Evolutionary conservation across 768 basidiomycete genomes (phyloP), one percentile per base, ranked within the genome.

Genomic region (Tricholoma bakamatsutake): DNA sequence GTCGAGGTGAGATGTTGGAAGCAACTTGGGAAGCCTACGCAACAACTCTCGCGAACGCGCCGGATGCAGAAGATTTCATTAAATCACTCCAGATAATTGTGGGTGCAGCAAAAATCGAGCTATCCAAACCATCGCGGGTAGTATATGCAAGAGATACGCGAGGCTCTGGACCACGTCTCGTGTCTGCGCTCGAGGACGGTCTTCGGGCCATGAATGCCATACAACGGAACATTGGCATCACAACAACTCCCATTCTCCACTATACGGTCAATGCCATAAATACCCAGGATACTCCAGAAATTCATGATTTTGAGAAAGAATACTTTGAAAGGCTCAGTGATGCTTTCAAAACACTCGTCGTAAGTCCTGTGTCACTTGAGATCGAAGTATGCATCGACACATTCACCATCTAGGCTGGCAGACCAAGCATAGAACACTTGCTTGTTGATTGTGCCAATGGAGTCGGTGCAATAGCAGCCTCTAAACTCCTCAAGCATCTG

Each of bases 391-490:
- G 46, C 37, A 42, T 55, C 50, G 27, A 50, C 45, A 35, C 43
- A 62, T 45, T 55, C 56, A 43, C 58, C 50, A 45, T 28, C 27
- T 57, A 92, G 87, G 73, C 79, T 24, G 83, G 84, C 56, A 85
- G 85, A 69, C 70, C 74, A 40, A 71, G 75, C 52, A 70, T 79
- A 10, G 69, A 79, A 13, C 81, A 85, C 35, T 66, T 99, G 47
- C 68, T 89, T n/a, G 77, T 99, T 40, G 97, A 99, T 69, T 98
- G 97, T 67, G 97, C 97, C n/a, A 98, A 99, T 67, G 97, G 97
- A 27, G 97, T 99, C 21, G 97, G 97, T 47, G 83, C 89, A 13
- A 73, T 78, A 6, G 85, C 88, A 37, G 84, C 90, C 11, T 73
- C 74, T 33, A 81, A 79, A 42, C 73, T 98, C 37, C 66, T 76